Evolutionary conservation across 2,329 filamentous ascomycete species (phyloP).

Genomic region (Pseudogymnoascus sp.): DNA sequence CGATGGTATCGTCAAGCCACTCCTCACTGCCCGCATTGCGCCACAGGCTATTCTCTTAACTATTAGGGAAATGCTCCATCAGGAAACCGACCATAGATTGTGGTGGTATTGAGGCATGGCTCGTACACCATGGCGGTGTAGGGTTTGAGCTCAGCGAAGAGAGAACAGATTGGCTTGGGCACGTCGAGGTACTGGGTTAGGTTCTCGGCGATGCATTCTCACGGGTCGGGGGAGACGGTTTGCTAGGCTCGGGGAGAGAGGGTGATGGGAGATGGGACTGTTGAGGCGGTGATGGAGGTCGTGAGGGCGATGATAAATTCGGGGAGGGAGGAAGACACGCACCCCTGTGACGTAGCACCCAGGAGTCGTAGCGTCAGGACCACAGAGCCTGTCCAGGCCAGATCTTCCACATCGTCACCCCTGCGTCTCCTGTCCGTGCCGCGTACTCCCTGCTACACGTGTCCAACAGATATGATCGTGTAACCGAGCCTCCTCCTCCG

Average conservation of each 20-base stretch:
- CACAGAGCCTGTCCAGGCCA: neutral
- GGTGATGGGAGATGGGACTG: neutral
- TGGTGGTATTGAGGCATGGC: neutral
- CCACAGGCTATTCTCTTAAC: neutral
- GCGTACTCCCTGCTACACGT: neutral
- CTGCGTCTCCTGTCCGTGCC: neutral
- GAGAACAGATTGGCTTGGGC: neutral
- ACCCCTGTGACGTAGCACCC: neutral
- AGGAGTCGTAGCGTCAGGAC: neutral
- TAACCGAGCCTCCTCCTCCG: neutral
- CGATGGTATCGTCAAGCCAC: neutral
- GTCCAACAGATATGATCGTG: neutral
- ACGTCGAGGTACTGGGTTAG: neutral
- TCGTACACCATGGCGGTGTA: neutral
- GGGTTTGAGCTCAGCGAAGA: neutral
- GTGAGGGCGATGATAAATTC: neutral
- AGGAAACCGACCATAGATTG: neutral
- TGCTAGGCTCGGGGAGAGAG: neutral
- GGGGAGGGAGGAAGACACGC: neutral
- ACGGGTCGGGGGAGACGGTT: neutral
- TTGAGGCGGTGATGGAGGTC: neutral
- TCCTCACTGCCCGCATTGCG: neutral
- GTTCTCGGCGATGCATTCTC: neutral
- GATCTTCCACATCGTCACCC: neutral
- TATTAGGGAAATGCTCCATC: neutral